Evolutionary conservation across 2,329 filamentous ascomycete genomes (phyloP), one percentile per base, ranked within the genome.

Genomic region (Cercospora janseana): DNA sequence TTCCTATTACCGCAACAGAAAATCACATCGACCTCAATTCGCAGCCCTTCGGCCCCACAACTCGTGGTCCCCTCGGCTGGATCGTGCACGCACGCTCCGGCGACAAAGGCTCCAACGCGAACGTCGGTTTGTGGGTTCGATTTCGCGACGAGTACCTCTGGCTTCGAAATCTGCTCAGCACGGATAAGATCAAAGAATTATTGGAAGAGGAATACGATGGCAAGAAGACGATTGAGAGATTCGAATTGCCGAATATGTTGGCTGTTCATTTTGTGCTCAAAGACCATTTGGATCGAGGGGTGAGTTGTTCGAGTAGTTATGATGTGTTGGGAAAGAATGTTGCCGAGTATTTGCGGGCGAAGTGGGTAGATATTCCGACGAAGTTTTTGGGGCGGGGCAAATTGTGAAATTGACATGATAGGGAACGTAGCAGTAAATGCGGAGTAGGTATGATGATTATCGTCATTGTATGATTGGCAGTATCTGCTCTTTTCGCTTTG

Each of bases 111-210:
- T 55, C 52, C 6, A 65, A 68, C 35, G 63, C 62, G 8, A 68
- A 68, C 40, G 58, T 67, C 4, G 66, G 70, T 44, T 54, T 70
- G 52, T 80, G 74, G 56, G 72, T 75, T 4, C 63, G 70, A 4
- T 55, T 56, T 38, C 29, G 47, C 4, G 64, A 67, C n/a, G 64
- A 66, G 38, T 69, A 58, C 51, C 56, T 63, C 10, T 69, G 67
- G 67, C 46, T 69, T 20, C 57, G 62, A 12, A 56, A 54, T 6
- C 27, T 66, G 3, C 53, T 69, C 6, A 60, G 56, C n/a, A 48
- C 57, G 3, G 56, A 62, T 3, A 63, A 41, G 4, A 54, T 69
- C 27, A 60, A 60, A 44, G 23, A 49, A 7, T 38, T 69, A 38
- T 40, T 69, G 27, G 64, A 55, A n/a, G 61, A 66, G 10, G 67